Percentiles rank a stretch among this genome's conserved stretches.
Evolutionary conservation across 1,139 yeast genomes (phyloP).

Genomic region (Candida glucosophila): DNA sequence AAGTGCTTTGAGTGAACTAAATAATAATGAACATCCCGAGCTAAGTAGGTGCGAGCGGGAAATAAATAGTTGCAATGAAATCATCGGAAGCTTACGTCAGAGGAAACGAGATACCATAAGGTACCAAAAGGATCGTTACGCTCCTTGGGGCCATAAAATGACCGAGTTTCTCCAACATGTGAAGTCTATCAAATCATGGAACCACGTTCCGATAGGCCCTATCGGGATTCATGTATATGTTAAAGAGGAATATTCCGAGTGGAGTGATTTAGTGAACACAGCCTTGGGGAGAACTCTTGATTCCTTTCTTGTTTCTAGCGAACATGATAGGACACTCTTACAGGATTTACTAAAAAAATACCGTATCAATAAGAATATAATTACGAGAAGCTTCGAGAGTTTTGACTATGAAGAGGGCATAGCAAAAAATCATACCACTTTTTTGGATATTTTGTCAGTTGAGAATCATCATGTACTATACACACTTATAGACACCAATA

Average conservation of each 20-base stretch:
- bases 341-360: conserved; percentile 29
- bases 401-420: conserved; percentile 41
- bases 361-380: conserved; percentile 26
- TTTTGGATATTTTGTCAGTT: conserved; percentile 55
- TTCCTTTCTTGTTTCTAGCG: conserved; percentile 61
- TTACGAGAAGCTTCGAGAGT: conserved; percentile 47
- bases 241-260: conserved; percentile 44
- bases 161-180: conserved; percentile 35
- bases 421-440: conserved; percentile 27
- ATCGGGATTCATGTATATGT: conserved; percentile 57
- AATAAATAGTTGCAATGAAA: conserved; percentile 4
- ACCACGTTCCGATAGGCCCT: conserved; percentile 70
- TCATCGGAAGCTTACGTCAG: conserved; percentile 7
- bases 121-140: conserved; percentile 20
- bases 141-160: conserved; percentile 44
- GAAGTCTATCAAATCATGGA: conserved; percentile 27
- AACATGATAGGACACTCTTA: conserved; percentile 49
- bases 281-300: conserved; percentile 38
- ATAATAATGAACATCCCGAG: conserved; percentile 3
- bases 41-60: conserved; percentile 6
- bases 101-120: conserved; percentile 11
- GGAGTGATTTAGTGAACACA: conserved; percentile 58
- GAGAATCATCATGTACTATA: conserved; percentile 46
- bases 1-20: conserved; percentile 3
- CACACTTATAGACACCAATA: conserved; percentile 56